Evolutionary conservation across 306 rosid species (phyloP).

Genomic region (Malus fusca): DNA sequence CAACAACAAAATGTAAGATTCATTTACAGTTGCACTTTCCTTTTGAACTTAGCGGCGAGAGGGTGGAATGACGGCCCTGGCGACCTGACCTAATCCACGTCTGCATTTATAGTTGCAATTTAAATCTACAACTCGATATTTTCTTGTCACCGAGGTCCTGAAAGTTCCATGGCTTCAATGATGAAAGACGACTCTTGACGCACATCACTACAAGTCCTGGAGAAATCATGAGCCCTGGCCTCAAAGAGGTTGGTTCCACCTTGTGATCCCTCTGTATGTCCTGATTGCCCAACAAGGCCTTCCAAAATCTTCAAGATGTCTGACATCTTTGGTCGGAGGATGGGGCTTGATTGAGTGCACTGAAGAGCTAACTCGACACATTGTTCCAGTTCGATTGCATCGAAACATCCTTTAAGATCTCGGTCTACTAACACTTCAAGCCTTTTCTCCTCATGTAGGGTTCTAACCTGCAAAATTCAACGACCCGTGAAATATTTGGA

Average conservation of each 20-base stretch:
- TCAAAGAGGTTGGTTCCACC: constrained; percentile 42
- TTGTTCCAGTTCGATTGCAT: constrained; percentile 56
- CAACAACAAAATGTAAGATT: constrained; percentile 17
- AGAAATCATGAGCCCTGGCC: constrained; percentile 56
- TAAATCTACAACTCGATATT: neutral
- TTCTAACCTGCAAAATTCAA: constrained; percentile 55
- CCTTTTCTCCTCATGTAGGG: constrained; percentile 60
- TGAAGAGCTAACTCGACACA: constrained; percentile 64
- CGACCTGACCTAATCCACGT: too few relatives aligned
- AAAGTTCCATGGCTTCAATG: constrained; percentile 88
- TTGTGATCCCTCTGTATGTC: constrained; percentile 47
- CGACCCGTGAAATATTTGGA: neutral
- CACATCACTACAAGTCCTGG: constrained; percentile 49
- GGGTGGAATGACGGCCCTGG: too few relatives aligned
- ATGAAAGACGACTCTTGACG: constrained; percentile 70
- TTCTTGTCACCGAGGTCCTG: constrained; percentile 73
- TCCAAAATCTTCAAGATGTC: constrained; percentile 68
- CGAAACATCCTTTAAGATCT: constrained; percentile 81
- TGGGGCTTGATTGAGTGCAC: constrained; percentile 78
- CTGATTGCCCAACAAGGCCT: constrained; percentile 57
- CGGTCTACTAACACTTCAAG: constrained; percentile 67
- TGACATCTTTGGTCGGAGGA: constrained; percentile 80
- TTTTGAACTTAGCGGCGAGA: too few relatives aligned
- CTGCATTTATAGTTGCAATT: constrained; percentile 25
- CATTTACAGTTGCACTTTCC: constrained; percentile 28